Evolutionary conservation across 1,139 yeast species (phyloP), one percentile per base, ranked within the genome.

Genomic region (Sugiyamaella grinbergsii): DNA sequence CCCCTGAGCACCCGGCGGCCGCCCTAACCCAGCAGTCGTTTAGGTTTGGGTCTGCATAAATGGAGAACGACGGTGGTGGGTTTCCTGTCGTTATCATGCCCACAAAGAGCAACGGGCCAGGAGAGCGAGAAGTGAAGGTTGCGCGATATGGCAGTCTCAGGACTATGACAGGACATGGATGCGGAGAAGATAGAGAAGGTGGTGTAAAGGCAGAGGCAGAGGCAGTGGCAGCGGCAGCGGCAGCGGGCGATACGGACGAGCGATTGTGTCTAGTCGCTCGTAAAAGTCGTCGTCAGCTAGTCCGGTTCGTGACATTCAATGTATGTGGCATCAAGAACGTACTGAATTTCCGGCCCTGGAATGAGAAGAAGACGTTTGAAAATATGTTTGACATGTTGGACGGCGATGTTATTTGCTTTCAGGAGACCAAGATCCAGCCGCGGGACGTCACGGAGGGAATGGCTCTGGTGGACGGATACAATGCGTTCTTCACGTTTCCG

Each of bases 261-360:
- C n/a, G 5, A 8, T 10, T 8, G n/a, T 16, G 11, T 18, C 7
- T 16, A 13, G 37, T 33, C 7, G 20, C 37, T 33, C 22, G 32
- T 7, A 38, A 38, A n/a, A 38, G 20, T 6, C 8, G 5, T n/a
- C 24, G 5, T 18, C 29, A 11, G 19, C 34, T 34, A 4, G n/a
- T n/a, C 23, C 69, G 93, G 22, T 72, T 81, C 47, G 72, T 85
- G 8, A 77, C 95, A 1, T 91, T 91, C 73, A 91, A 91, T 64
- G 86, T 91, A 41, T 90, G 93, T 61, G 97, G 97, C 0, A 70
- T 83, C 50, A 81, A 88, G 53, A 89, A 96, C 0, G 69, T 91
- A 8, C 80, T 84, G 64, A 84, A 86, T 61, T 89, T 87, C 63
- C 79, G 82, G 57, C 97, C 97, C 1, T 91, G 96, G 93, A 82